Conservation (phyloP, 225 moss, liverwort and hornwort genomes). For the Marchantia paleacea region DNA sequence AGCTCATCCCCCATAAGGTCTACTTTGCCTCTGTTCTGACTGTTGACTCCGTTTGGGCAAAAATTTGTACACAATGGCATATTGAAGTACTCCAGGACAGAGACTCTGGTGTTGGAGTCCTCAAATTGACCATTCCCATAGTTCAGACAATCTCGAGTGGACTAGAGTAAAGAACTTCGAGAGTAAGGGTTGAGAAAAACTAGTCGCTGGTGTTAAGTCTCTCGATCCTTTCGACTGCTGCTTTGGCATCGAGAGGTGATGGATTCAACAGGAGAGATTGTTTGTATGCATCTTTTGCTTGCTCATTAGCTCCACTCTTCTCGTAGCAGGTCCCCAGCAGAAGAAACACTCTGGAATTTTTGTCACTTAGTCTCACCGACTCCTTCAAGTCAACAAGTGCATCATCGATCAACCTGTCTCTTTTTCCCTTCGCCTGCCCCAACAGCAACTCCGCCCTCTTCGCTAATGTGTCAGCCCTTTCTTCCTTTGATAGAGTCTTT, state of each 20-base stretch:
- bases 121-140: neutral
- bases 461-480: constrained; percentile 49
- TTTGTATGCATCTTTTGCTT: constrained; percentile 39
- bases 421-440: constrained; percentile 35
- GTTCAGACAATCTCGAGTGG: neutral
- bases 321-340: constrained; percentile 51
- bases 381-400: constrained; percentile 48
- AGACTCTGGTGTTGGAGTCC: neutral
- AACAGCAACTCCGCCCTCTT: constrained; percentile 46
- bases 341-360: constrained; percentile 34
- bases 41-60: neutral
- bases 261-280: constrained; percentile 41
- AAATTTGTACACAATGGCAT: neutral
- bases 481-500: constrained; percentile 30
- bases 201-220: constrained; percentile 12
- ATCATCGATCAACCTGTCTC: constrained; percentile 33
- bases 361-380: constrained; percentile 33
- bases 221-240: constrained; percentile 37
- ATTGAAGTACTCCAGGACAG: neutral
- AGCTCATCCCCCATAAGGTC: too few species aligned
- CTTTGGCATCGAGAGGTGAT: constrained; percentile 32
- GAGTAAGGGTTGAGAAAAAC: neutral
- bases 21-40: neutral
- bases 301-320: constrained; percentile 32
- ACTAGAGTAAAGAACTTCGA: neutral